Evolutionary conservation across 176 grass and related monocot species (phyloP), one percentile per base, ranked within the genome.

Genomic region (Oryza glumipatula): DNA sequence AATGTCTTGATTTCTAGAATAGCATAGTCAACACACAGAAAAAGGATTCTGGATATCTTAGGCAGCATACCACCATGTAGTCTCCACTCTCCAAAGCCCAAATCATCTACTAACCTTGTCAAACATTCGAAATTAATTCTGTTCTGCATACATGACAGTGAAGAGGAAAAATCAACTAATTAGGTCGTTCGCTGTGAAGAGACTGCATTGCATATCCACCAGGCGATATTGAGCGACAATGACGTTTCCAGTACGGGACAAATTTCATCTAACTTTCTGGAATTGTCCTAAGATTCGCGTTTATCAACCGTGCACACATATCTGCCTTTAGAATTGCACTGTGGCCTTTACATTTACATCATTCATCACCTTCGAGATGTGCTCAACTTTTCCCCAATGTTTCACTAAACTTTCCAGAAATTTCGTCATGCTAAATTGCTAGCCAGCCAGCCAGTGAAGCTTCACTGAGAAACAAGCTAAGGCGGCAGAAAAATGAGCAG

Each of bases 231-330:
- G 3, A 7, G 61, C 69, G 83, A 79, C 19, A 64, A 85, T 5
- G 39, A 85, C 38, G 26, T 61, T 19, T 35, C 5, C 24, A 7
- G 4, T 23, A 11, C 7, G 38, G 11, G 75, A 79, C 83, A 65
- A 79, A 58, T 58, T 17, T 47, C 63, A 35, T 49, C 51, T 13
- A 70, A 73, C 22, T 72, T 78, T 85, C 67, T 47, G 4, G 19
- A 68, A 61, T 38, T 35, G 12, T 72, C 66, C 6, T 45, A 16
- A 78, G 39, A 26, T 80, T 85, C 32, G 56, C 15, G 69, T 24
- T n/a, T 86, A 80, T 80, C 84, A 2, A 56, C 17, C 19, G 14
- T 21, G 28, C 41, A 17, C 41, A 23, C 39, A 65, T 3, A 46
- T 83, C 75, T 71, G 63, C 36, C 48, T 26, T 28, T n/a, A 58